Evolutionary conservation across 805 yeast genomes (phyloP).

Genomic region (Phaffomyces antillensis): DNA sequence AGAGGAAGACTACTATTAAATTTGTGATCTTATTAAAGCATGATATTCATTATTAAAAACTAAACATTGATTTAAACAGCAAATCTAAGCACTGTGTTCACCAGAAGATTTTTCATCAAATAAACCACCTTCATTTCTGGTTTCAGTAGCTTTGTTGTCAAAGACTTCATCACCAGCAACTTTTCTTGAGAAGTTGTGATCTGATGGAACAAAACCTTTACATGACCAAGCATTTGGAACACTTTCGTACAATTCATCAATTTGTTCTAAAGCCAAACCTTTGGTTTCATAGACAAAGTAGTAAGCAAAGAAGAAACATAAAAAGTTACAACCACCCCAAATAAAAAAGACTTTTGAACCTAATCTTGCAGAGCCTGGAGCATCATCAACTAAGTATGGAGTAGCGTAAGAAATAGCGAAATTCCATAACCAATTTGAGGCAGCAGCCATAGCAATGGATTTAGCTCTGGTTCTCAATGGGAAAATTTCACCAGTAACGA

Average conservation of each 20-base stretch:
- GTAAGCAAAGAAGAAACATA: conserved; percentile 51
- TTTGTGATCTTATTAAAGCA: too few relatives aligned
- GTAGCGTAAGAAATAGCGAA: conserved; percentile 72
- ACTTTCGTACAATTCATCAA: conserved; percentile 48
- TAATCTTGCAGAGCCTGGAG: conserved; percentile 51
- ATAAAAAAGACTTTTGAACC: conserved; percentile 66
- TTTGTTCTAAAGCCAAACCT: conserved; percentile 61
- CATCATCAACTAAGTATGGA: conserved; percentile 62
- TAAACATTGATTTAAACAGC: too few relatives aligned
- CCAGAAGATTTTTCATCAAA: conserved; percentile 8
- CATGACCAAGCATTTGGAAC: conserved; percentile 30
- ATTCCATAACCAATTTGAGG: conserved; percentile 77
- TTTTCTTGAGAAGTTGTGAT: conserved; percentile 28
- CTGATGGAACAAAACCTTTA: conserved; percentile 24
- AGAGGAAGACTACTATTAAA: too few relatives aligned
- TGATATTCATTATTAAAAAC: too few relatives aligned
- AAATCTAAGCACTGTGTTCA: too few relatives aligned
- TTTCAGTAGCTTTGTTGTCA: conserved; percentile 3
- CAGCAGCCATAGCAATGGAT: conserved; percentile 63
- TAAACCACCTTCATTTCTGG: conserved; percentile 6
- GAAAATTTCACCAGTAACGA: conserved; percentile 50
- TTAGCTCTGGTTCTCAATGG: conserved; percentile 71
- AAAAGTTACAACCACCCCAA: conserved; percentile 64
- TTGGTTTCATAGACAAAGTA: conserved; percentile 58
- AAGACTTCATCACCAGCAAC: conserved; percentile 9